These are phyloP conservation scores for Corinectria fuckeliana DNA, from an alignment of 2,329 filamentous ascomycete species.

Conservation along the genomic window DNA sequence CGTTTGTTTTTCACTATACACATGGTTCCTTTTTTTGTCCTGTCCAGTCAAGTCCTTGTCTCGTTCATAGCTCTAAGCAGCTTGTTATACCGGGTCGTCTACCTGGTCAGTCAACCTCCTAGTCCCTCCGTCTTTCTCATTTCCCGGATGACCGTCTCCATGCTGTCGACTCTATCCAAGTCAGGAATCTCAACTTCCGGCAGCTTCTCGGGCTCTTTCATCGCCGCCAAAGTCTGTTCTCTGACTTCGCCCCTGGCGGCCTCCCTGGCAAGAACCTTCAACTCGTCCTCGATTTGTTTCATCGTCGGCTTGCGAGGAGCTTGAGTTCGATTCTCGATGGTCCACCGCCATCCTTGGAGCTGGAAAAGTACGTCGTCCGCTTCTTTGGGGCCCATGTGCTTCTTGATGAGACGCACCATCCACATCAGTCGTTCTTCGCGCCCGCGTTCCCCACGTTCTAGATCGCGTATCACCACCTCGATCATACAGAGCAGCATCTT, in stretches of 20 bases:
- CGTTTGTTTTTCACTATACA: neutral
- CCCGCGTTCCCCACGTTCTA: conserved; percentile 43
- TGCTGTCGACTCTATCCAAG: neutral
- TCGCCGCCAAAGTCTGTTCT: neutral
- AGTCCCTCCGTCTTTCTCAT: neutral
- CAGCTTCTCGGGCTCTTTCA: neutral
- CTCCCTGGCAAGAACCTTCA: neutral
- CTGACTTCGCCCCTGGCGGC: neutral
- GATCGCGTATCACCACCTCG: conserved; percentile 41
- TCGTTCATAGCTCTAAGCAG: neutral
- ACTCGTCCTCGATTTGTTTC: neutral
- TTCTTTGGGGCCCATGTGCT: conserved; percentile 25
- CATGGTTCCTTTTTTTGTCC: neutral
- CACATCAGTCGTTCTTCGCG: conserved; percentile 26
- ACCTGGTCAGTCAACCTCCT: neutral
- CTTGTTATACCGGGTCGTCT: neutral
- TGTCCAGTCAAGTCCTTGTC: neutral
- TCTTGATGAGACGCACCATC: conserved; percentile 27
- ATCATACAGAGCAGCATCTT: conserved; percentile 38
- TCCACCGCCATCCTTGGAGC: conserved; percentile 33
- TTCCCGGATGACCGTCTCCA: neutral
- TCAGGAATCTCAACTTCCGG: neutral
- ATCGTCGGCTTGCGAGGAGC: neutral
- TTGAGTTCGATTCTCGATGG: conserved; percentile 13
- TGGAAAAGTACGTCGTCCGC: conserved; percentile 19